Base-by-base conservation (phyloP, 192 early-diverging fungal species). In the Podila clonocystis region DNA sequence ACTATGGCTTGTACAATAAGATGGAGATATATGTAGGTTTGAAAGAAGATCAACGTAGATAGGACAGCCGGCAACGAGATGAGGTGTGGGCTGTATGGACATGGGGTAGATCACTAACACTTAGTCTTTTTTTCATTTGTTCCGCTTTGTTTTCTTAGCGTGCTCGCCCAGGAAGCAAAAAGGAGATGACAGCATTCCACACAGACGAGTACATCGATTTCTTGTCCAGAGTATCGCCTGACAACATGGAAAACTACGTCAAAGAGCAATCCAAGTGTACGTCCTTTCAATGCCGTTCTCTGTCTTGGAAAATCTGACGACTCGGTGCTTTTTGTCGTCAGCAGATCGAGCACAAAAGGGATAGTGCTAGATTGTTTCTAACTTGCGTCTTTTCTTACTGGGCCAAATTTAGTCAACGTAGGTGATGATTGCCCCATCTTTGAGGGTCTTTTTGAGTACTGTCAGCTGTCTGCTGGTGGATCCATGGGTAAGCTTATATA, bases 361-460 rank as follows among this genome's bases (percentile, higher is more conserved):
- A 45, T 15, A 45, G 15, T 62, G 24, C 11, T 0, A 70, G 50
- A 29, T 31, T 38, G 5, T 29, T 58, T 45, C 29, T 62, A 3
- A 20, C 4, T 9, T 20, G 4, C n/a, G 8, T 8, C 20, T 52
- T 33, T 30, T 63, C 62, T 34, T 19, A 62, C 19, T 13, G 33
- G 20, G 7, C 48, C 12, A 55, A 29, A 49, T 22, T 30, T 58
- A 91, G 93, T 94, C 80, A 95, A 96, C 66, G 90, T 97, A 3
- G 92, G 92, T 34, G 93, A 96, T 50, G 98, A 99, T 84, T 98
- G 97, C 86, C 98, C 98, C 26, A 91, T 96, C 3, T 99, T 98
- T 84, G 97, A 98, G 63, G 98, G 98, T 0, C 68, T 99, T 36
- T 97, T 93, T 83, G 97, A 98, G 69, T 98, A 97, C 79, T 98